Evolutionary conservation across 2,329 filamentous ascomycete species (phyloP).

Genomic region (Epicoccum sorghinum): DNA sequence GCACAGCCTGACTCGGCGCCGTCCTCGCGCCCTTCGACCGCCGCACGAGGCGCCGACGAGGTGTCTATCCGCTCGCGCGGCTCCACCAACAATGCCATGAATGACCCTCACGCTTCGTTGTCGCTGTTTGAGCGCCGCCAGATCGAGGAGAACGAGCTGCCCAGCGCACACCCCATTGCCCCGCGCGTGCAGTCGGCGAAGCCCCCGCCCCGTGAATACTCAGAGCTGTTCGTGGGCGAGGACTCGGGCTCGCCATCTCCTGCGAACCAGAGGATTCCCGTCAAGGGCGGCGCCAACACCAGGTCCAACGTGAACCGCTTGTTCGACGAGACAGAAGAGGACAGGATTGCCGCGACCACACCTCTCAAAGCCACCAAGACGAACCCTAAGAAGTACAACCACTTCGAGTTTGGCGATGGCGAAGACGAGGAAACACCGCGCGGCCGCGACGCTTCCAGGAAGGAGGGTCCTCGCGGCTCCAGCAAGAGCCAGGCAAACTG

Average conservation of each 20-base stretch:
- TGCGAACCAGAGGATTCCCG: slow-evolving; percentile 51
- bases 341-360: slow-evolving; percentile 33
- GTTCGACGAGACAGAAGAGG: slow-evolving; percentile 62
- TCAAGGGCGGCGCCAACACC: slow-evolving; percentile 57
- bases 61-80: slow-evolving; percentile 48
- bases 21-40: slow-evolving; percentile 43
- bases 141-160: slow-evolving; percentile 58
- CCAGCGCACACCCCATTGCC: slow-evolving; percentile 60
- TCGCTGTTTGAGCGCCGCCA: slow-evolving; percentile 77
- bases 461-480: slow-evolving; percentile 21
- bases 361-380: slow-evolving; percentile 61
- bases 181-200: slow-evolving; percentile 70
- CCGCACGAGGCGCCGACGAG: slow-evolving; percentile 40
- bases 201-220: slow-evolving; percentile 69
- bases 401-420: slow-evolving; percentile 81
- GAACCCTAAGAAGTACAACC: slow-evolving; percentile 79
- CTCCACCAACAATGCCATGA: slow-evolving; percentile 46
- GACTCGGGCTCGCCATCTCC: slow-evolving; percentile 48
- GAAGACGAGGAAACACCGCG: slow-evolving; percentile 48
- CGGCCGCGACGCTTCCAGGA: slow-evolving; percentile 36
- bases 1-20: slow-evolving; percentile 35
- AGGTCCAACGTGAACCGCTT: slow-evolving; percentile 61
- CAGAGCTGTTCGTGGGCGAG: slow-evolving; percentile 71
- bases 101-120: slow-evolving; percentile 67
- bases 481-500: slow-evolving; percentile 75